phyloP scores from a whole-genome alignment of 305 asterid genomes.

The Withania somnifera region DNA sequence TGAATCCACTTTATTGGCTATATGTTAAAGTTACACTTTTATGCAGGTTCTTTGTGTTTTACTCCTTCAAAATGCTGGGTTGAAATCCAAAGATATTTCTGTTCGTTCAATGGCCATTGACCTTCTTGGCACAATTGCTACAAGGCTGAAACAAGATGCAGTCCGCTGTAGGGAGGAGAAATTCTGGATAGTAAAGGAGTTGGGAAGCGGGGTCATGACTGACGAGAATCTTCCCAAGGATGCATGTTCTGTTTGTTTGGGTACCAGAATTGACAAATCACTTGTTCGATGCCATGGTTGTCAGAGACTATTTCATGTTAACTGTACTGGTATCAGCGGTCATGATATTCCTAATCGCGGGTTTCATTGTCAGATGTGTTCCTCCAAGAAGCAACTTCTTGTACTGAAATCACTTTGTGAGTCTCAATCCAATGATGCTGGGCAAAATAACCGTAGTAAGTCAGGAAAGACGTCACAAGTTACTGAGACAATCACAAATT shows the following conservation, averaged over 20 bases:
- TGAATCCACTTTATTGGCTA: neutral
- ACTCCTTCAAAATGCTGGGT: conserved; percentile 96
- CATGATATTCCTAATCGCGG: conserved; percentile 48
- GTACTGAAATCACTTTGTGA: conserved; percentile 52
- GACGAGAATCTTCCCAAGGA: conserved; percentile 33
- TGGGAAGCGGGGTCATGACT: conserved; percentile 32
- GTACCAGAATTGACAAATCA: conserved; percentile 41
- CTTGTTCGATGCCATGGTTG: conserved; percentile 67
- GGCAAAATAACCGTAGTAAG: conserved; percentile 24
- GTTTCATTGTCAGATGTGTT: conserved; percentile 60
- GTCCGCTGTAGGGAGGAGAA: conserved; percentile 56
- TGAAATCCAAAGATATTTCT: conserved; percentile 77
- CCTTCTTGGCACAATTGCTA: conserved; percentile 94
- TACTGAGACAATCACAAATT: conserved; percentile 34
- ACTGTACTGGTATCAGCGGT: conserved; percentile 72
- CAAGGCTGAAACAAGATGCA: conserved; percentile 92
- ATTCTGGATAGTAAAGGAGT: conserved; percentile 76
- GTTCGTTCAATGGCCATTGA: conserved; percentile 99
- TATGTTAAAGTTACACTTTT: conserved; percentile 24
- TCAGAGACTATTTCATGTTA: conserved; percentile 68
- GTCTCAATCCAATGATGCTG: conserved; percentile 44
- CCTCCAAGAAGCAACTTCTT: conserved; percentile 70
- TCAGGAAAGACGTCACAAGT: conserved; percentile 41
- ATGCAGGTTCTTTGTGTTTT: conserved; percentile 93
- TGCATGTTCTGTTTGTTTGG: conserved; percentile 71